These are phyloP conservation scores for Spirogloea muscicola DNA, from an alignment of 139 green algal species.

Conservation along the genomic window DNA sequence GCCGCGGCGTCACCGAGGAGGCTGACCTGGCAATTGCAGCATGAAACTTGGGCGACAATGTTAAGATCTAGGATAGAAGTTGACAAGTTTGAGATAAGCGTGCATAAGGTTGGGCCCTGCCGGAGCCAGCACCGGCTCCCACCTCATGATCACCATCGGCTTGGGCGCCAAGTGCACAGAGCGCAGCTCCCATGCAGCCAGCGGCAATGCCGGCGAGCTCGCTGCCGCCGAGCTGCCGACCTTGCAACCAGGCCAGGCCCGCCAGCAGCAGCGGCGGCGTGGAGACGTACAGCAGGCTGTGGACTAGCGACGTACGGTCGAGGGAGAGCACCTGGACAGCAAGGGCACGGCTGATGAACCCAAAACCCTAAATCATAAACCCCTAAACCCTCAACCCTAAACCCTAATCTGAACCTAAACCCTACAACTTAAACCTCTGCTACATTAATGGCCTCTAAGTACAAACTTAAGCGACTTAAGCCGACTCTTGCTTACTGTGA, in stretches of 20 bases:
- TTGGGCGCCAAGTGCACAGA: neutral
- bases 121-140: no score
- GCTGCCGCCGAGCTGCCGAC: conserved; percentile 57
- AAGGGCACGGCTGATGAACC: no score
- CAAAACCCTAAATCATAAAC: neutral
- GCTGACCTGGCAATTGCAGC: conserved; percentile 43
- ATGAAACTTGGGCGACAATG: no score
- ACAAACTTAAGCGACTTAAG: no score
- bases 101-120: no score
- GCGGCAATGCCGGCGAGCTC: conserved; percentile 2
- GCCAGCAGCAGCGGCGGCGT: conserved; percentile 70
- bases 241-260: conserved; percentile 33
- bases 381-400: no score
- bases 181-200: conserved; percentile 11
- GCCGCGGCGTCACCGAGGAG: conserved; percentile 62
- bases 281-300: conserved; percentile 74
- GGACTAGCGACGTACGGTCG: conserved; percentile 54
- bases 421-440: no score
- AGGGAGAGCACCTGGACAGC: conserved; percentile 55
- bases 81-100: no score
- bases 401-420: no score
- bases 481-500: no score
- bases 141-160: conserved; percentile 12
- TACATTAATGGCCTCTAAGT: no score
- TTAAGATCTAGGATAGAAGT: no score